Evolutionary conservation across 2,329 filamentous ascomycete genomes (phyloP).

Genomic region (Colletotrichum sp.): DNA sequence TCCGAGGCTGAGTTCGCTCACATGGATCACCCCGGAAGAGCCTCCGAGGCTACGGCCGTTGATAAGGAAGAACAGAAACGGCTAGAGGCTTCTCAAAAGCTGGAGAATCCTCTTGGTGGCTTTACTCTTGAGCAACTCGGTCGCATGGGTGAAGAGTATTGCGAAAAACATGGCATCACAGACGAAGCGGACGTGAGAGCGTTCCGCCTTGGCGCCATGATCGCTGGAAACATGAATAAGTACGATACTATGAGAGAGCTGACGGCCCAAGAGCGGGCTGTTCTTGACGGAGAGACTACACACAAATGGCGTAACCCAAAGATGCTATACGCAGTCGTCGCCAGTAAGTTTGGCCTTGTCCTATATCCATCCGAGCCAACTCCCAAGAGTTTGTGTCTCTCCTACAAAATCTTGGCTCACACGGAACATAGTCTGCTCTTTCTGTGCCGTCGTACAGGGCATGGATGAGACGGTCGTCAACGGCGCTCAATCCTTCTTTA

Average conservation of each 20-base stretch:
- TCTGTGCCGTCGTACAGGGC: constrained; percentile 71
- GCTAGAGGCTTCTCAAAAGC: constrained; percentile 38
- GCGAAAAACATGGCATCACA: constrained; percentile 56
- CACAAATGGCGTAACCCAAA: constrained; percentile 72
- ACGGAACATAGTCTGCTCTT: constrained; percentile 57
- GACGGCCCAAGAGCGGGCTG: constrained; percentile 60
- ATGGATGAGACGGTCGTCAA: constrained; percentile 72
- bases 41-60: constrained; percentile 10
- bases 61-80: constrained; percentile 32
- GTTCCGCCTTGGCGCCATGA: constrained; percentile 64
- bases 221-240: constrained; percentile 57
- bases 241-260: constrained; percentile 58
- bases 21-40: not conserved
- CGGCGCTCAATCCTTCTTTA: constrained; percentile 54
- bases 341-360: constrained; percentile 50
- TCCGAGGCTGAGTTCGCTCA: not conserved
- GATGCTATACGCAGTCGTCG: constrained; percentile 69
- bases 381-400: not conserved
- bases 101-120: constrained; percentile 47
- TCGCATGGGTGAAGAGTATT: constrained; percentile 63
- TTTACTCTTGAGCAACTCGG: constrained; percentile 51
- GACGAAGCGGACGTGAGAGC: constrained; percentile 61
- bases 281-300: constrained; percentile 64
- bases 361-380: too few relatives aligned
- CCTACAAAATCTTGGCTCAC: not conserved